Evolutionary conservation across 2,329 filamentous ascomycete species (phyloP).

Genomic region (Periconia sp.): DNA sequence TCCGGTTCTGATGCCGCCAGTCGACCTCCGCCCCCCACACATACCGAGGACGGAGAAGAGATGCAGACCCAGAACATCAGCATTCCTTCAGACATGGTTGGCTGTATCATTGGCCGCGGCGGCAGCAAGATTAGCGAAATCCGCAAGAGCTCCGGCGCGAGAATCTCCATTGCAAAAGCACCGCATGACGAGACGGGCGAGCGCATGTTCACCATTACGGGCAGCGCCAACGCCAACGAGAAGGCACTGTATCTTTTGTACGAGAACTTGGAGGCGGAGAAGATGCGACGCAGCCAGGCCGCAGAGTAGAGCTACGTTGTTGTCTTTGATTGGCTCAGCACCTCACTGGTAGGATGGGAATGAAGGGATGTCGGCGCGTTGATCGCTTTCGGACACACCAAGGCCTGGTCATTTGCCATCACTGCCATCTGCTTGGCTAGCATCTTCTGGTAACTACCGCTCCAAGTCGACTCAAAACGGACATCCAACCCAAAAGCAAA

Average conservation of each 20-base stretch:
- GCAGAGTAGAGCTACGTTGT: constrained; percentile 53
- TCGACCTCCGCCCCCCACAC: constrained; percentile 78
- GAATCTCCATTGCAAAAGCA: constrained; percentile 97
- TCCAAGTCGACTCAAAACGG: constrained; percentile 11
- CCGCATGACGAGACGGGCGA: constrained; percentile 97
- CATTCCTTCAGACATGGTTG: constrained; percentile 99
- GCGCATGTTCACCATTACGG: constrained; percentile 99
- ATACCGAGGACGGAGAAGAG: constrained; percentile 96
- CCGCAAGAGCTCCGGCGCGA: constrained; percentile 91
- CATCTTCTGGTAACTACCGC: neutral
- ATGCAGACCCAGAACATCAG: constrained; percentile 99
- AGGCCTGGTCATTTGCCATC: constrained; percentile 5
- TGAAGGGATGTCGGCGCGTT: constrained; percentile 6
- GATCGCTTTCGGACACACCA: constrained; percentile 10
- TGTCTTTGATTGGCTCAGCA: neutral
- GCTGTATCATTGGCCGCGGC: constrained; percentile 95
- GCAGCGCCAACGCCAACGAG: constrained; percentile 91
- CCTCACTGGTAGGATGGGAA: constrained; percentile 6
- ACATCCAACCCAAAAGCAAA: constrained; percentile 42
- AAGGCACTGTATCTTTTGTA: constrained; percentile 95
- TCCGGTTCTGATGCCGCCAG: constrained; percentile 81
- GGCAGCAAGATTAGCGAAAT: constrained; percentile 99
- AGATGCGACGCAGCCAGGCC: constrained; percentile 88
- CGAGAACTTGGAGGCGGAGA: constrained; percentile 98
- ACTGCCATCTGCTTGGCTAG: constrained; percentile 8